Conservation (phyloP, 2,329 filamentous ascomycete species). For the Penicillium nordicum region DNA sequence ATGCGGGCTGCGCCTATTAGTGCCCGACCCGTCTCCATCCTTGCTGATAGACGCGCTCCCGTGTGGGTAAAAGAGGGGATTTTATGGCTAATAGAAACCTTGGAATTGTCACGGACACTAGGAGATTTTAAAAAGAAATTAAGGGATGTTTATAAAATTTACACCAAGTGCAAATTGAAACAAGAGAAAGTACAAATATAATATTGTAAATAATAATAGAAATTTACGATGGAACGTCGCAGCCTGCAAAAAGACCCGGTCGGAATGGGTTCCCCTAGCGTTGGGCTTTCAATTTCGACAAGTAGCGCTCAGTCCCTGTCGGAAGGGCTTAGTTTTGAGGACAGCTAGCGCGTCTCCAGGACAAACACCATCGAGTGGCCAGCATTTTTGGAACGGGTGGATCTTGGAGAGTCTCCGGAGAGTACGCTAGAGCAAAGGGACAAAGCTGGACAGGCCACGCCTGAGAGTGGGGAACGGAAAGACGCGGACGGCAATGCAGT, state of each 20-base stretch:
- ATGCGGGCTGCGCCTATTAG: slow-evolving; percentile 31
- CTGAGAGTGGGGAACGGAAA: slow-evolving; percentile 32
- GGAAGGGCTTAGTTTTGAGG: slow-evolving; percentile 14
- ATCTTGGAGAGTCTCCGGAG: slow-evolving; percentile 3
- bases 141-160: background rate
- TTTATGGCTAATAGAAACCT: background rate
- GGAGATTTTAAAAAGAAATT: background rate
- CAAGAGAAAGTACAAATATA: background rate
- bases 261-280: slow-evolving; percentile 17
- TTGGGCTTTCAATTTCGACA: slow-evolving; percentile 1
- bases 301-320: slow-evolving; percentile 22
- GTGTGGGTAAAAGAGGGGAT: slow-evolving; percentile 20
- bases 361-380: slow-evolving; percentile 25
- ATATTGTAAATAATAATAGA: background rate
- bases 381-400: slow-evolving; percentile 20
- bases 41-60: slow-evolving; percentile 27
- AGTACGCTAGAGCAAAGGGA: background rate
- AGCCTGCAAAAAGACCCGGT: slow-evolving; percentile 15
- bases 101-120: background rate
- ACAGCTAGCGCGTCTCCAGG: slow-evolving; percentile 20
- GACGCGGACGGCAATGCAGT: slow-evolving; percentile 36
- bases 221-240: slow-evolving; percentile 8
- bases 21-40: slow-evolving; percentile 26
- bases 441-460: slow-evolving; percentile 18
- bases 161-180: background rate